These are phyloP conservation scores for Hamigera avellanea DNA, from an alignment of 495 filamentous ascomycete genomes.

Conservation along the genomic window DNA sequence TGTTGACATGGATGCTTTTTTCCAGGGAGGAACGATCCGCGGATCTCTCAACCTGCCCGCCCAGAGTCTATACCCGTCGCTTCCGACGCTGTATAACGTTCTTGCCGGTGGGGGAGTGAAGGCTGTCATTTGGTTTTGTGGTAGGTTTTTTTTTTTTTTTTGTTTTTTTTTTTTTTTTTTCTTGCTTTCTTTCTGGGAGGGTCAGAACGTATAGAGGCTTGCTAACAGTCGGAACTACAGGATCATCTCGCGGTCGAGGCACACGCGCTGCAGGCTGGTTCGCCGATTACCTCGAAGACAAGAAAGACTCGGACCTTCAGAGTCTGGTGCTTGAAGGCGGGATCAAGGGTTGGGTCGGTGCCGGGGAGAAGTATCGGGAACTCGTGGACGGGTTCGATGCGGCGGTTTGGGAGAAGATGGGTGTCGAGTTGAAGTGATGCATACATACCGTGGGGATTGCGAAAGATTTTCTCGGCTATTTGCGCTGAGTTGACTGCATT, in stretches of 20 bases:
- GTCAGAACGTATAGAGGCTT: no score
- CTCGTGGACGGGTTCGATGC: no score
- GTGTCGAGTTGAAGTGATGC: no score
- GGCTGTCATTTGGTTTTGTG: slow-evolving; percentile 57
- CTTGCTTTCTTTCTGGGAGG: no score
- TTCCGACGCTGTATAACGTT: slow-evolving; percentile 45
- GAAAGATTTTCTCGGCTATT: no score
- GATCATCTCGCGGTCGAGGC: slow-evolving; percentile 52
- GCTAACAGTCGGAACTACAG: slow-evolving; percentile 23
- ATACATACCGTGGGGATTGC: no score
- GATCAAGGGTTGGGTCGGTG: slow-evolving; percentile 52
- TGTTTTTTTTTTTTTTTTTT: neutral
- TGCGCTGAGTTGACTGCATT: no score
- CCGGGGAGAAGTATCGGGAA: slow-evolving; percentile 2
- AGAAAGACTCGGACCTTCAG: slow-evolving; percentile 32
- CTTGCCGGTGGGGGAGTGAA: slow-evolving; percentile 36
- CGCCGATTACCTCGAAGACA: slow-evolving; percentile 43
- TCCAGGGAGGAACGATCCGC: slow-evolving; percentile 55
- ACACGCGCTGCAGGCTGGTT: slow-evolving; percentile 55
- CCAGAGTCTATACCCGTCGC: slow-evolving; percentile 47
- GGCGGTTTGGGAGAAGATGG: no score
- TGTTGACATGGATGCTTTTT: neutral
- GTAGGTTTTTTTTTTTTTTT: slow-evolving; percentile 26
- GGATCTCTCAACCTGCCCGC: slow-evolving; percentile 62
- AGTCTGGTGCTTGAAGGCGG: slow-evolving; percentile 49